Evolutionary conservation across 1,284 basidiomycete species (phyloP).

Genomic region (Hypsizygus ulmarius): DNA sequence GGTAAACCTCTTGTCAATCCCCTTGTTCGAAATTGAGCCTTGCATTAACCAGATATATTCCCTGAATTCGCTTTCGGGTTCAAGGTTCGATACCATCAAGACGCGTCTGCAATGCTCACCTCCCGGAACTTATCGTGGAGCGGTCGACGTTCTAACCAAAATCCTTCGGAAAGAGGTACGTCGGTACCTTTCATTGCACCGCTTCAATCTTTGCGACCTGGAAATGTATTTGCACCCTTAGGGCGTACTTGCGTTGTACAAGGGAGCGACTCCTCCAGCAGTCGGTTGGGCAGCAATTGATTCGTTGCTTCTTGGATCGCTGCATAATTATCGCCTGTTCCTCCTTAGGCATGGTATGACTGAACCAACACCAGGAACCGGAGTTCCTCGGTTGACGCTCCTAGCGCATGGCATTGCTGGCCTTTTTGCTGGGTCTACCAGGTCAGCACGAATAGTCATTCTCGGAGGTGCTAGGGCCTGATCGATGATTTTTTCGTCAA

Average conservation of each 20-base stretch:
- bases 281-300: constrained; percentile 79
- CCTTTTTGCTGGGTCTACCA: constrained; percentile 74
- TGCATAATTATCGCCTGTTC: constrained; percentile 72
- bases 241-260: constrained; percentile 60
- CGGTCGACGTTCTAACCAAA: constrained; percentile 63
- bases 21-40: constrained; percentile 7
- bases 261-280: constrained; percentile 73
- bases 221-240: constrained; percentile 23
- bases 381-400: constrained; percentile 49
- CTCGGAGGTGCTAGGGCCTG: not conserved
- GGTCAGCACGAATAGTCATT: constrained; percentile 33
- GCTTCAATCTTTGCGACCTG: constrained; percentile 4
- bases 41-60: constrained; percentile 9
- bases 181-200: constrained; percentile 3
- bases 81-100: constrained; percentile 75
- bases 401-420: constrained; percentile 68
- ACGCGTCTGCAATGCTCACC: constrained; percentile 73
- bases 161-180: constrained; percentile 65
- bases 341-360: constrained; percentile 54
- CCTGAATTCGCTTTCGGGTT: constrained; percentile 13
- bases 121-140: constrained; percentile 65
- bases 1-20: constrained; percentile 7
- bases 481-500: constrained; percentile 24
- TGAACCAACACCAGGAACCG: constrained; percentile 45
- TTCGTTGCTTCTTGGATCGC: constrained; percentile 69